phyloP scores from a whole-genome alignment of 176 grass and related monocot species.

The Canna indica region DNA sequence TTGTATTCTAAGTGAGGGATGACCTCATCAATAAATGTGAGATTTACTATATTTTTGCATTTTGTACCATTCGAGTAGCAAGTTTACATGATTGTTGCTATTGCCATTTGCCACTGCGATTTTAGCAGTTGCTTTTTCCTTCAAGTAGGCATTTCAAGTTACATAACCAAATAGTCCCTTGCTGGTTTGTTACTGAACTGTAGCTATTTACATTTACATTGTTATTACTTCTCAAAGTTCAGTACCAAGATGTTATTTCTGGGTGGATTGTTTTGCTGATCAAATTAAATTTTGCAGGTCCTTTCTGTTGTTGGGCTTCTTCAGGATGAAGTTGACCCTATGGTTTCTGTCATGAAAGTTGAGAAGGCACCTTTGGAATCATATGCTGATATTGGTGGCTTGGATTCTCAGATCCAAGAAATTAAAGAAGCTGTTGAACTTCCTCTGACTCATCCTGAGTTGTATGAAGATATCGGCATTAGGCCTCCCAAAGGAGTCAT shows the following conservation, averaged over 20 bases:
- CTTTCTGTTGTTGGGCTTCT: slow-evolving; percentile 12
- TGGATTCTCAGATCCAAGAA: slow-evolving; percentile 18
- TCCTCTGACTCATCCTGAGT: slow-evolving; percentile 16
- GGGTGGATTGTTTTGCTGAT: background rate
- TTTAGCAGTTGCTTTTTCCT: too few relatives aligned
- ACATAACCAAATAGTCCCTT: too few relatives aligned
- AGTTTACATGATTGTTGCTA: too few relatives aligned
- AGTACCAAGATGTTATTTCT: background rate
- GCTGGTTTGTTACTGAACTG: too few relatives aligned
- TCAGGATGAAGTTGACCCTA: slow-evolving; percentile 15
- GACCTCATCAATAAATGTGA: too few relatives aligned
- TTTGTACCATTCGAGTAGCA: too few relatives aligned
- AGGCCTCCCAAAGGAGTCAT: slow-evolving; percentile 11
- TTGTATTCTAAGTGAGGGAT: too few relatives aligned
- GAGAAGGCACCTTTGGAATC: slow-evolving; percentile 14
- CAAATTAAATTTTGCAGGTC: slow-evolving; percentile 3
- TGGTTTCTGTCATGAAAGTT: slow-evolving; percentile 19
- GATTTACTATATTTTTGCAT: too few relatives aligned
- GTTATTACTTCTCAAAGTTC: background rate
- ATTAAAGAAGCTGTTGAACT: slow-evolving; percentile 16
- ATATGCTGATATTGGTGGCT: slow-evolving; percentile 20
- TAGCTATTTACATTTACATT: too few relatives aligned
- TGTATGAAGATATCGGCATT: slow-evolving; percentile 15
- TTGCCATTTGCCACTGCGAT: too few relatives aligned
- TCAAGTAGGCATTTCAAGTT: too few relatives aligned